Base-by-base conservation (phyloP, 139 green algal species). In the Chlorella vulgaris region DNA sequence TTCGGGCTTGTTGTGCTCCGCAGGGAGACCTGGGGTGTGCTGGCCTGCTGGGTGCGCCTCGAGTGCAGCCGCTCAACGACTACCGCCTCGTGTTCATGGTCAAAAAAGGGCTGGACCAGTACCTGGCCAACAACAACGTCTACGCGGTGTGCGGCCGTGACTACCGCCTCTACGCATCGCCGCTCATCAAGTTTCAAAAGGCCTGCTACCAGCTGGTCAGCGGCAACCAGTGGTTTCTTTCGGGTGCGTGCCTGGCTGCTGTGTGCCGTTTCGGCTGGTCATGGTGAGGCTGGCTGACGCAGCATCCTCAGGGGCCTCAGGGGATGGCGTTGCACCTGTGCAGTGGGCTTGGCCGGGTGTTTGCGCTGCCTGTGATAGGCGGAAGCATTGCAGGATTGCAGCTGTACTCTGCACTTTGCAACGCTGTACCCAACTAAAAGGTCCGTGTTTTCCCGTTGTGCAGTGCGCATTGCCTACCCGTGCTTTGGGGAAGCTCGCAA, bases 31-130 rank as follows among this genome's bases (percentile, higher is more conserved):
- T 76, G 40, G 69, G 69, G 2, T 76, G 69, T 40, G 13, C 28
- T 19, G 13, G 40, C 40, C 22, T 76, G 69, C 40, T 76, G 40
- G 69, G 69, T 1, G 69, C 35, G 38, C 69, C 69, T 1, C 42
- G 28, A 2, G 42, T 61, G 42, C 69, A 76, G 69, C 69, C 69
- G 4, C 69, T 76, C 5, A 76, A 76, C 69, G 69, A 76, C 42
- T 76, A 76, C 69, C 69, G 69, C 42, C 69, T 76, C 10, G 29
- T 76, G 10, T 76, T 76, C 69, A 76, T 76, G 69, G 42, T 76
- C 7, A 76, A 62, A 42, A 62, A 76, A 4, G 40, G 40, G 36
- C 40, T 40, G 13, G 68, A 47, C 51, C 18, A 42, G n/a, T 43
- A 35, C 40, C 67, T n/a, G 42, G 22, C 15, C 5, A 65, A 65